Conservation (phyloP, 2,329 filamentous ascomycete species). For the Sclerotinia sclerotiorum region DNA sequence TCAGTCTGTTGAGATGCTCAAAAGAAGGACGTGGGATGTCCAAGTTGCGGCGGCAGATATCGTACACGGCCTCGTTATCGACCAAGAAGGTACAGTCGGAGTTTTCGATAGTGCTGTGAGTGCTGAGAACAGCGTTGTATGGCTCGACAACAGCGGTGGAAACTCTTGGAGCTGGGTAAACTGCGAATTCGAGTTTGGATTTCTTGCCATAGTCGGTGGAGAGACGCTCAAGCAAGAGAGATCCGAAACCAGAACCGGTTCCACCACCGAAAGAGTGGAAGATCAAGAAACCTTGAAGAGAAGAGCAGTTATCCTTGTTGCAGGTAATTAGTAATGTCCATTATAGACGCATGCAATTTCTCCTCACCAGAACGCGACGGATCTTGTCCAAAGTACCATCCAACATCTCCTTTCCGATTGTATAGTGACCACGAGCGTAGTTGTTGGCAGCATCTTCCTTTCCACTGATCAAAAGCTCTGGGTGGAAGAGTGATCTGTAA, state of each 20-base stretch:
- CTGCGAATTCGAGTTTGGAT: conserved; percentile 65
- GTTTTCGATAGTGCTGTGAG: conserved; percentile 62
- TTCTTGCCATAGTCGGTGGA: conserved; percentile 67
- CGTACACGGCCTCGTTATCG: conserved; percentile 68
- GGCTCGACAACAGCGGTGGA: conserved; percentile 68
- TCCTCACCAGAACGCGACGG: conserved; percentile 59
- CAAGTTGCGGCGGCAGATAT: conserved; percentile 64
- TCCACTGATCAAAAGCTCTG: conserved; percentile 64
- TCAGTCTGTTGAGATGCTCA: conserved; percentile 64
- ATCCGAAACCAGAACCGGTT: conserved; percentile 66
- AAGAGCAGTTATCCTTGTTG: conserved; percentile 60
- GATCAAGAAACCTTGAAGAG: conserved; percentile 65
- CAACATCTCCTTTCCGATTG: conserved; percentile 65
- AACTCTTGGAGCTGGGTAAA: conserved; percentile 64
- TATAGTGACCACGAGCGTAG: conserved; percentile 69
- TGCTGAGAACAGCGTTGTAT: conserved; percentile 63
- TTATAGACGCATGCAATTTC: neutral
- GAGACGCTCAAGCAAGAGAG: conserved; percentile 62
- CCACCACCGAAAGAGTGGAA: conserved; percentile 70
- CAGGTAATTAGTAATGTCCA: conserved; percentile 21
- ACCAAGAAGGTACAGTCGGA: conserved; percentile 68
- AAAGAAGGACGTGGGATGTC: conserved; percentile 64
- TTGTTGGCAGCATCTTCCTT: conserved; percentile 71
- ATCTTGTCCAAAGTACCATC: conserved; percentile 64
- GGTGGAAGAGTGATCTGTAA: conserved; percentile 65